A percentile compares a stretch with the other conserved stretches of the same genome.
phyloP scores from a whole-genome alignment of 306 rosid species.

The Trifolium fragiferum region DNA sequence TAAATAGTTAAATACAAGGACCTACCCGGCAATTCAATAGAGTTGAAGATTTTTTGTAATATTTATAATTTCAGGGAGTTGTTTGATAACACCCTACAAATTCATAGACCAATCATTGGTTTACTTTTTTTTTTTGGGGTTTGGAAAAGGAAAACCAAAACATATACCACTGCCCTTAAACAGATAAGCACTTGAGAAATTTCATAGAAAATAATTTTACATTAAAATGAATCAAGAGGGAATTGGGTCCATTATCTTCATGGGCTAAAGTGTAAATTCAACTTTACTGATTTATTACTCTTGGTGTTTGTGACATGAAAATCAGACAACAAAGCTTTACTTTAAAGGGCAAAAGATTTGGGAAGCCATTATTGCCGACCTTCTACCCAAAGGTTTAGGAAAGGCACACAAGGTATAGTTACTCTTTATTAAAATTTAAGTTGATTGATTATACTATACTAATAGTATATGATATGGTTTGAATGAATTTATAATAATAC shows the following conservation, averaged over 20 bases:
- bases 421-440: constrained; percentile 5
- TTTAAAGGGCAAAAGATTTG: constrained; percentile 96
- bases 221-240: neutral
- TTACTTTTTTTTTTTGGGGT: neutral
- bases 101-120: too few relatives aligned
- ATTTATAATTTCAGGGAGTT: too few relatives aligned
- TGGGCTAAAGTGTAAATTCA: neutral
- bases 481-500: constrained; percentile 2
- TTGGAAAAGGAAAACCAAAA: neutral
- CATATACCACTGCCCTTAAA: too few relatives aligned
- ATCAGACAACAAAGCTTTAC: constrained; percentile 79
- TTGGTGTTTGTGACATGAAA: constrained; percentile 46
- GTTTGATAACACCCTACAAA: too few relatives aligned
- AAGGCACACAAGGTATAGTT: constrained; percentile 69
- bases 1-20: too few relatives aligned
- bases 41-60: too few relatives aligned
- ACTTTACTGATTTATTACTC: constrained; percentile 19
- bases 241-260: neutral
- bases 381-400: constrained; percentile 82
- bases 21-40: too few relatives aligned
- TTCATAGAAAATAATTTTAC: neutral
- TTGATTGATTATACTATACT: neutral
- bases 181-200: too few relatives aligned
- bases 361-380: constrained; percentile 91
- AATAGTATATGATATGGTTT: constrained; percentile 12